Evolutionary conservation across 2,329 filamentous ascomycete genomes (phyloP), one percentile per base, ranked within the genome.

Genomic region (Phaeosphaeria sp.): DNA sequence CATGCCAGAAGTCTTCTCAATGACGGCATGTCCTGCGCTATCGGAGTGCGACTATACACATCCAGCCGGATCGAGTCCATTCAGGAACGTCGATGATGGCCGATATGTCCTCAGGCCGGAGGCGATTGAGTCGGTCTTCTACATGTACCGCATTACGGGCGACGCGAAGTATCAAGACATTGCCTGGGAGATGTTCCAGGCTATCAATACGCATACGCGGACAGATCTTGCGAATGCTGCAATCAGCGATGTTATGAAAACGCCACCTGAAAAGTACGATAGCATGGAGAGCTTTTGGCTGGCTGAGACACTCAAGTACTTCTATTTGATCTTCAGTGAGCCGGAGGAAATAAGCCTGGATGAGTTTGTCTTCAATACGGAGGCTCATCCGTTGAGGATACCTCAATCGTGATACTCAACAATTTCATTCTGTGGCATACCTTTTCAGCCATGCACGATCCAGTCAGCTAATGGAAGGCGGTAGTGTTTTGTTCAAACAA

Each of bases 71-170:
- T 13, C 78, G 68, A 44, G 66, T 77, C 24, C 61, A 49, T 81
- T 83, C 60, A 77, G 77, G 1, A 55, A 69, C 6, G 75, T 82
- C 42, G 61, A 63, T 21, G 81, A 83, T 57, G 63, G 74, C 7
- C 70, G 79, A 7, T 83, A 84, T 56, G 77, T 81, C 25, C 75
- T 84, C 17, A 72, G 82, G 8, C 81, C 86, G 0, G 86, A 87
- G 71, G 84, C 85, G 0, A 85, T 87, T 48, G 86, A 88, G 67
- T 84, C 81, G 8, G 79, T 87, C 15, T 87, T 87, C 70, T 79
- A 86, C 65, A 77, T 87, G 71, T 87, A 87, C 65, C 81, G 86
- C 17, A 83, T 86, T 36, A 87, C 85, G 1, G 86, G 85, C 17
- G 81, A 86, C 52, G 74, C 75, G 42, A 75, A 67, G 54, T 75